Evolutionary conservation across 257 asterid genomes (phyloP).

Genomic region (Datura wrightii): DNA sequence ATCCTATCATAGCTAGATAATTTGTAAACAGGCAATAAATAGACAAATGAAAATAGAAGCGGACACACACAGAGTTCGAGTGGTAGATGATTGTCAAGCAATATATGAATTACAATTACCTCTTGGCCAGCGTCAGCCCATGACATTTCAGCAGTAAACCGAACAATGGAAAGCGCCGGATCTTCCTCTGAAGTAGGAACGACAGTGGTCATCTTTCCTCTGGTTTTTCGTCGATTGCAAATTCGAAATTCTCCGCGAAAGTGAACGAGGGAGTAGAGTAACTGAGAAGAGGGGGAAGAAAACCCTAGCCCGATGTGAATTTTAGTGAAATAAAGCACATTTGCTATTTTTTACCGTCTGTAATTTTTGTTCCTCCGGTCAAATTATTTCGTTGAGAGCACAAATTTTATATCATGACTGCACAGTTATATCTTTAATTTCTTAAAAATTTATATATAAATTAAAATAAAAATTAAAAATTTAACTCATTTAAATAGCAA

Average conservation of each 20-base stretch:
- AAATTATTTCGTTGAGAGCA: too few species aligned
- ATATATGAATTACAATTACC: slow-evolving; percentile 48
- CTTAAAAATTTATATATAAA: too few species aligned
- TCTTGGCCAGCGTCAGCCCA: slow-evolving; percentile 94
- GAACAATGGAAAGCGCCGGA: slow-evolving; percentile 72
- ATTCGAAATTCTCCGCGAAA: background rate
- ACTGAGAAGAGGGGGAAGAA: background rate
- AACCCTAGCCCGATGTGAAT: background rate
- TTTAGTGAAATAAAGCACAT: background rate
- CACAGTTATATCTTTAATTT: too few species aligned
- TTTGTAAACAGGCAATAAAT: background rate
- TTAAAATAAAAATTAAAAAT: too few species aligned
- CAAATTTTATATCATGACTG: too few species aligned
- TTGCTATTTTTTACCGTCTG: too few species aligned
- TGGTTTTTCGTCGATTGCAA: background rate
- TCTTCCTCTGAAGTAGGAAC: slow-evolving; percentile 91
- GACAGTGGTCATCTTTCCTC: slow-evolving; percentile 62
- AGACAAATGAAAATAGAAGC: background rate
- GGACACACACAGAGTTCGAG: background rate
- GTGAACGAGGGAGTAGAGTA: background rate
- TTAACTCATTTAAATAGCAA: too few species aligned
- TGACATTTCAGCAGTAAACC: slow-evolving; percentile 78
- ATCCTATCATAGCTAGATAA: background rate
- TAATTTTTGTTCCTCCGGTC: too few species aligned
- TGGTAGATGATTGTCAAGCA: background rate